These are phyloP conservation scores for Laguncularia racemosa DNA, from an alignment of 345 rosid species.

Conservation along the genomic window DNA sequence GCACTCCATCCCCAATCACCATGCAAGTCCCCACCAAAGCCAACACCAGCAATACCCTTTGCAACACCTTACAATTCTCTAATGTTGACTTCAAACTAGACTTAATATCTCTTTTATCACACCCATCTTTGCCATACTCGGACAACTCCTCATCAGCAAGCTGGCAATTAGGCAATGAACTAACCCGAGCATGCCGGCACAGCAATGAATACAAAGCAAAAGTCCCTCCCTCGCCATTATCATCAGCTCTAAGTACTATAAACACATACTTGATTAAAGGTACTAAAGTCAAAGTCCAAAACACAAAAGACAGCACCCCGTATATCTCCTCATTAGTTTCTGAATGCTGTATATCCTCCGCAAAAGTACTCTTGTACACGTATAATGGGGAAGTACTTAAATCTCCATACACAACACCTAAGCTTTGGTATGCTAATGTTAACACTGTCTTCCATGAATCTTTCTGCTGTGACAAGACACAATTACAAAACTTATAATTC, in stretches of 20 bases:
- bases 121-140: slow-evolving; percentile 26
- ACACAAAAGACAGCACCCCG: slow-evolving; percentile 36
- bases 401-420: slow-evolving; percentile 29
- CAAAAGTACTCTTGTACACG: slow-evolving; percentile 37
- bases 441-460: slow-evolving; percentile 37
- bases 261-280: slow-evolving; percentile 35
- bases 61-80: slow-evolving; percentile 25
- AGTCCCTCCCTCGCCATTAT: slow-evolving; percentile 45
- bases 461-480: slow-evolving; percentile 12
- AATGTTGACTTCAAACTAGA: slow-evolving; percentile 27
- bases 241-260: slow-evolving; percentile 38
- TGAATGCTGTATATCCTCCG: slow-evolving; percentile 31
- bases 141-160: slow-evolving; percentile 36
- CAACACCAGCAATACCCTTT: slow-evolving; percentile 26
- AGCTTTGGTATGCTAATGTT: slow-evolving; percentile 21
- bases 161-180: slow-evolving; percentile 35
- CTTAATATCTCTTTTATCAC: slow-evolving; percentile 8
- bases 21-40: slow-evolving; percentile 41
- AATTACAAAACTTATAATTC: background rate
- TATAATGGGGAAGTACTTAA: slow-evolving; percentile 42
- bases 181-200: slow-evolving; percentile 34
- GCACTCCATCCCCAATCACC: slow-evolving; percentile 49
- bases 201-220: slow-evolving; percentile 40
- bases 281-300: slow-evolving; percentile 35
- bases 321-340: slow-evolving; percentile 41